A percentile compares a stretch with the other conserved stretches of the same genome.
phyloP scores from a whole-genome alignment of 306 rosid species.

The peach (Prunus persica) region Prunus_persica_NCBIv2 NC_034009.1:36065501-36066000 shows the following conservation, averaged over 20 bases:
- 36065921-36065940: no score
- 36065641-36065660: not conserved
- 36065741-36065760: no score
- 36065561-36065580: not conserved
- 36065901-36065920: not conserved
- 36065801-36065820: no score
- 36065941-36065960: slow-evolving; percentile 34
- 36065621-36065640: not conserved
- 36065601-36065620: no score
- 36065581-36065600: not conserved
- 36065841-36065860: not conserved
- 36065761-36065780: no score
- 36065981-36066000: slow-evolving; percentile 30
- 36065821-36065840: not conserved
- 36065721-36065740: no score
- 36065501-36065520: no score
- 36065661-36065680: no score
- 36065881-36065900: not conserved
- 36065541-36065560: not conserved
- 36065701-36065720: no score
- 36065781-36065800: no score
- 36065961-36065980: slow-evolving; percentile 31
- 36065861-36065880: not conserved
- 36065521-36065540: not conserved
- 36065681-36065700: no score